Base-by-base conservation (phyloP, 495 filamentous ascomycete genomes). In the Hyaloscypha variabilis region DNA sequence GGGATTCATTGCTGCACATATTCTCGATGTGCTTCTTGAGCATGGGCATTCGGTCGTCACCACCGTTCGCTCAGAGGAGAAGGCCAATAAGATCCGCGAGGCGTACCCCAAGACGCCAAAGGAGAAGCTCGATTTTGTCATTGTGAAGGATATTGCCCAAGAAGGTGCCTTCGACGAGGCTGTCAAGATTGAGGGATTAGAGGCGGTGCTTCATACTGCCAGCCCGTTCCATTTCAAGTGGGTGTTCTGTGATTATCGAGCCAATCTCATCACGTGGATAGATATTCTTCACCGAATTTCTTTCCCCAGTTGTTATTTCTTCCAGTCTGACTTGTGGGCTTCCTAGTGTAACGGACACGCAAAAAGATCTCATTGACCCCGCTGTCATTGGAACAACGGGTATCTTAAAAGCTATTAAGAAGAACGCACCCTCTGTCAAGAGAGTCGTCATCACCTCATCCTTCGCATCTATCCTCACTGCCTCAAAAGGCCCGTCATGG, bases 201-300 rank as follows among this genome's bases (percentile, higher is more conserved):
- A 94, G 65, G 89, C 87, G 66, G 92, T 98, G 26, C 79, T 97
- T 55, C 94, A 98, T 76, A 96, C 92, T 1, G 93, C 94, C 2
- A 90, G 87, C 14, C 93, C 94, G 4, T 96, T 96, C 78, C 91
- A 60, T 34, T 68, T 63, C 51, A 81, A 80, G 39, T 46, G 17
- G 19, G 39, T 14, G 0, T 17, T 46, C 39, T 46, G 8, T 46
- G 39, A 4, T 17, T 46, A 46, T 4, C 3, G 39, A 14, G 2
- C 17, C 19, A 17, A 4, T 46, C 17, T 46, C 19, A 17, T 46
- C 39, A 46, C 39, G 39, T 46, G 39, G 39, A 17, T 17, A 17
- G 39, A 46, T 46, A 19, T 17, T 46, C 11, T 46, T 17, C 17
- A 17, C 39, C 19, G 14, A 17, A 46, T 46, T 46, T 14, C 39